Evolutionary conservation across 73 alveolate genomes (phyloP).

Genomic region (Durusdinium trenchii): DNA sequence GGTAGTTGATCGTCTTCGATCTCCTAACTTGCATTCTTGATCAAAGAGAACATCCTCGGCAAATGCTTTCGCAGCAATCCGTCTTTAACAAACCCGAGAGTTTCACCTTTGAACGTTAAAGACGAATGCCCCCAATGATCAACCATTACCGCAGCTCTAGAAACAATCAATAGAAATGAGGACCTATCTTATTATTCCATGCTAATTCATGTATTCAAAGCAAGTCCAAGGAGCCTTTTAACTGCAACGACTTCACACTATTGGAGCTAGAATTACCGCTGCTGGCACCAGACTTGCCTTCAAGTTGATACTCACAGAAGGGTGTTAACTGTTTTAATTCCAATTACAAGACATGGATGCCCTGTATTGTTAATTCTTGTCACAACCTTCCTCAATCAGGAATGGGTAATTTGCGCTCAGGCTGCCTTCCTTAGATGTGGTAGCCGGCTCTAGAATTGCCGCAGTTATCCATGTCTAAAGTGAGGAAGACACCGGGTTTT

Average conservation of each 20-base stretch:
- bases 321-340: constrained; percentile 98
- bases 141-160: constrained; percentile 97
- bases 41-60: constrained; percentile 99
- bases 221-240: constrained; percentile 98
- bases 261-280: constrained; percentile 99
- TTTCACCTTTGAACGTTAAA: constrained; percentile 99
- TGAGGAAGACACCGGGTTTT: no score
- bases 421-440: no score
- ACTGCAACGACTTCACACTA: constrained; percentile 98
- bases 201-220: constrained; percentile 99
- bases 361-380: constrained; percentile 98
- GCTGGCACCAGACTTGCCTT: constrained; percentile 99
- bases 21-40: constrained; percentile 99
- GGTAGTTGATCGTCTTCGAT: constrained; percentile 99
- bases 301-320: constrained; percentile 98
- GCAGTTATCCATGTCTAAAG: no score
- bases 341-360: constrained; percentile 98
- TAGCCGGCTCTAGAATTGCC: no score
- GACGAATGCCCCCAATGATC: constrained; percentile 99
- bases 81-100: constrained; percentile 99
- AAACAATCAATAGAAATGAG: constrained; percentile 96
- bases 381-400: no score
- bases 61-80: constrained; percentile 99
- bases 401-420: no score
- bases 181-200: constrained; percentile 98